phyloP scores from a whole-genome alignment of 116 monocot genomes.

The Posidonia oceanica region DNA sequence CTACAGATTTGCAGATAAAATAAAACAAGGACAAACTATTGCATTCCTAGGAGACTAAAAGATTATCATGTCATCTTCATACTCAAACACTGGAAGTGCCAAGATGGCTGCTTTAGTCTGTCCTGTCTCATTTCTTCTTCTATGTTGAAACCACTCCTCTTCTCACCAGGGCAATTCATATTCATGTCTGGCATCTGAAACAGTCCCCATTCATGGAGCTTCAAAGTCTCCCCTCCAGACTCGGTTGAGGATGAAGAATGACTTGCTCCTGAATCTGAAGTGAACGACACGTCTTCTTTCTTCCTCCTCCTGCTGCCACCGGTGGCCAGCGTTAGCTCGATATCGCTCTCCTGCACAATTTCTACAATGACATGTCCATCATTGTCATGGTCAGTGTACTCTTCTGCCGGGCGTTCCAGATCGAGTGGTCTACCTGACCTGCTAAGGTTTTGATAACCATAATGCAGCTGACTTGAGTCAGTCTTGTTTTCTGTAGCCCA shows the following conservation, averaged over 20 bases:
- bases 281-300: conserved; percentile 14
- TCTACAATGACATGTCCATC: conserved; percentile 1
- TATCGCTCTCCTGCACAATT: conserved; percentile 24
- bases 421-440: conserved; percentile 14
- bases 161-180: conserved; percentile 15
- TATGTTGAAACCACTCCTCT: conserved; percentile 4
- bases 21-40: background rate
- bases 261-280: conserved; percentile 53
- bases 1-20: background rate
- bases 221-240: conserved; percentile 21
- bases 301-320: conserved; percentile 44
- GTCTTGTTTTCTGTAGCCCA: background rate
- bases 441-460: conserved; percentile 6
- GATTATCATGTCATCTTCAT: conserved; percentile 39
- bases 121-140: background rate
- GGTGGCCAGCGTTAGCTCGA: conserved; percentile 78
- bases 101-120: conserved; percentile 34
- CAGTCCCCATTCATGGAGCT: conserved; percentile 24
- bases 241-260: conserved; percentile 66
- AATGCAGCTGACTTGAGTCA: background rate
- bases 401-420: conserved; percentile 45
- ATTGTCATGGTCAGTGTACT: conserved; percentile 12
- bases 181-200: conserved; percentile 25
- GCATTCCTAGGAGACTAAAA: background rate
- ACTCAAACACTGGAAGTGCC: conserved; percentile 53